Conservation (phyloP, 345 rosid species). For the Populus alba region DNA sequence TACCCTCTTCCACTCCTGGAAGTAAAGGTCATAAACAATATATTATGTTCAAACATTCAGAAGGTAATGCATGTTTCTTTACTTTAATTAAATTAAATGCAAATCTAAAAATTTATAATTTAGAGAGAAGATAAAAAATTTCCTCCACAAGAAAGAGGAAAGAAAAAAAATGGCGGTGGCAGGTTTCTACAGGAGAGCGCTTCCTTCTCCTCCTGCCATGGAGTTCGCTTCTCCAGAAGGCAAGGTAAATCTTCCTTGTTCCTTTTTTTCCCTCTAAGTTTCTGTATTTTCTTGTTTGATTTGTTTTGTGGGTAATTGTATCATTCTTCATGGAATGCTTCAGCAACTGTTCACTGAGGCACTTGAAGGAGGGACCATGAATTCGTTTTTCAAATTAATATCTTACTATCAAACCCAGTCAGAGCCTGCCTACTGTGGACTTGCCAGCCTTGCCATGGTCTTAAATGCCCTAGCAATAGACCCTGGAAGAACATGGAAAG, state of each 20-base stretch:
- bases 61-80: no score
- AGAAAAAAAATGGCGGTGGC: slow-evolving; percentile 52
- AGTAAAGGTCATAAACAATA: no score
- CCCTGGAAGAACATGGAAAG: slow-evolving; percentile 46
- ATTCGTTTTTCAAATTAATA: slow-evolving; percentile 34
- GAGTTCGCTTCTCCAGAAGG: slow-evolving; percentile 81
- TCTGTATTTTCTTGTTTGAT: background rate
- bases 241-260: slow-evolving; percentile 38
- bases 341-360: slow-evolving; percentile 43
- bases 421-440: slow-evolving; percentile 47
- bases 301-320: background rate
- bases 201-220: slow-evolving; percentile 74
- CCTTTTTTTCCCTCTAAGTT: background rate
- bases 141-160: background rate
- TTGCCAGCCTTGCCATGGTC: slow-evolving; percentile 39
- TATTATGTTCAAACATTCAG: no score
- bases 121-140: background rate
- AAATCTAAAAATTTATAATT: no score
- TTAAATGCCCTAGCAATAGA: slow-evolving; percentile 46
- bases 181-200: slow-evolving; percentile 60
- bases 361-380: slow-evolving; percentile 34
- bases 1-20: no score
- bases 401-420: slow-evolving; percentile 46
- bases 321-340: background rate
- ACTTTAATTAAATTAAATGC: no score